Conservation (phyloP, 371 early-diverging fungal species). For the Dichotomocladium elegans region DNA sequence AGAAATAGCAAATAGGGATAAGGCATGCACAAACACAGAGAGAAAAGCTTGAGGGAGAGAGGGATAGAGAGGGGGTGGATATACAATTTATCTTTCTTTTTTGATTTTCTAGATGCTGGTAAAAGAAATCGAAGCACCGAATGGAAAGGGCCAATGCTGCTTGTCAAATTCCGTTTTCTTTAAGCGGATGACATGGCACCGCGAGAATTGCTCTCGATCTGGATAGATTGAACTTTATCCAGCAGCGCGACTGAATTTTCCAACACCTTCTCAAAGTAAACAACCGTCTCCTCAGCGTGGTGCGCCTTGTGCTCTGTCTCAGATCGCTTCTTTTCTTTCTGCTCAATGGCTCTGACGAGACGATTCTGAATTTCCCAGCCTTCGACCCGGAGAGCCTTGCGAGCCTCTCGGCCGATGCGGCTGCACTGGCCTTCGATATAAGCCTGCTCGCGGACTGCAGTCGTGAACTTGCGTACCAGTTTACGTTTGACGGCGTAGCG, state of each 20-base stretch:
- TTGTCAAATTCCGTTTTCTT: too few species aligned
- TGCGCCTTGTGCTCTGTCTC: slow-evolving; percentile 56
- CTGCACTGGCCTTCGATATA: slow-evolving; percentile 70
- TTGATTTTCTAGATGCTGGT: too few species aligned
- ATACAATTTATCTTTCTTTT: too few species aligned
- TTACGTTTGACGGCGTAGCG: slow-evolving; percentile 78
- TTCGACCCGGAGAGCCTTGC: slow-evolving; percentile 73
- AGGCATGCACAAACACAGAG: too few species aligned
- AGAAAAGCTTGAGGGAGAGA: too few species aligned
- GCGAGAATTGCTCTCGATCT: too few species aligned
- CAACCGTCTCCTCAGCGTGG: slow-evolving; percentile 61
- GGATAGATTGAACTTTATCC: slow-evolving; percentile 37
- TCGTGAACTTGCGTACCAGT: slow-evolving; percentile 69
- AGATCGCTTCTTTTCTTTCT: slow-evolving; percentile 63
- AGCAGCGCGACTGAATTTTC: slow-evolving; percentile 36
- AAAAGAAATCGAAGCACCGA: too few species aligned
- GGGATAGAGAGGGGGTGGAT: too few species aligned
- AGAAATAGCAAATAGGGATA: too few species aligned
- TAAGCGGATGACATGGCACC: too few species aligned
- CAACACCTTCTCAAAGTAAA: slow-evolving; percentile 62
- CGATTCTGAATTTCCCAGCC: slow-evolving; percentile 86
- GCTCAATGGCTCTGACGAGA: slow-evolving; percentile 77
- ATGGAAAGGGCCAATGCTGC: too few species aligned
- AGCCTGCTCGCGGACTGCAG: slow-evolving; percentile 58
- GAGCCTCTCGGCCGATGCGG: slow-evolving; percentile 69